These are phyloP conservation scores for Suillus decipiens DNA, from an alignment of 768 basidiomycete genomes.

Conservation along the genomic window DNA sequence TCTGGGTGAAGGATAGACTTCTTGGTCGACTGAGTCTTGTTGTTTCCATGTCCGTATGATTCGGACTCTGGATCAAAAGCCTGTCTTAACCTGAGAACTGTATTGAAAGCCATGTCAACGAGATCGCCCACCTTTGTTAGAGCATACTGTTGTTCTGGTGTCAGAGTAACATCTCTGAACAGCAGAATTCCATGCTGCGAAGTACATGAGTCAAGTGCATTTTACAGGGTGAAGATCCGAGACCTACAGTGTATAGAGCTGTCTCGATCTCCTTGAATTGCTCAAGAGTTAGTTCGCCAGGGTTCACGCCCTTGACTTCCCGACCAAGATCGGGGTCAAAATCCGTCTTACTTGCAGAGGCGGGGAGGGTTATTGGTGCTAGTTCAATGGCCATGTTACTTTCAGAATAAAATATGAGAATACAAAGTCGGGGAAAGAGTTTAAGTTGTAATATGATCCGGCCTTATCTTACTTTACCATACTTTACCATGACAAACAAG, in stretches of 20 bases:
- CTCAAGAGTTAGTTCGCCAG: conserved; percentile 57
- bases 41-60: conserved; percentile 84
- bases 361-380: conserved; percentile 65
- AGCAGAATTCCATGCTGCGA: conserved; percentile 69
- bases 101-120: conserved; percentile 6
- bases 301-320: conserved; percentile 73
- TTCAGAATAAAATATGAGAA: conserved; percentile 9
- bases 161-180: conserved; percentile 67
- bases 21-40: conserved; percentile 72
- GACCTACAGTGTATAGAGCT: conserved; percentile 72
- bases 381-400: conserved; percentile 66
- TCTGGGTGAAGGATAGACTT: conserved; percentile 88
- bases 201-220: conserved; percentile 1
- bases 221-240: background rate
- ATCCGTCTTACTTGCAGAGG: conserved; percentile 66
- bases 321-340: conserved; percentile 70
- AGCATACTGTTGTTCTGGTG: conserved; percentile 83
- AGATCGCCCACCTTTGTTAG: conserved; percentile 68
- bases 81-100: conserved; percentile 38
- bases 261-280: conserved; percentile 68
- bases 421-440: background rate
- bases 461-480: background rate
- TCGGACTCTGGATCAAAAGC: conserved; percentile 70
- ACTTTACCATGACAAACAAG: background rate
- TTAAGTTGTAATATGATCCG: background rate